Evolutionary conservation across 352 stramenopile species (phyloP).

Genomic region (Pythium angustatum): DNA sequence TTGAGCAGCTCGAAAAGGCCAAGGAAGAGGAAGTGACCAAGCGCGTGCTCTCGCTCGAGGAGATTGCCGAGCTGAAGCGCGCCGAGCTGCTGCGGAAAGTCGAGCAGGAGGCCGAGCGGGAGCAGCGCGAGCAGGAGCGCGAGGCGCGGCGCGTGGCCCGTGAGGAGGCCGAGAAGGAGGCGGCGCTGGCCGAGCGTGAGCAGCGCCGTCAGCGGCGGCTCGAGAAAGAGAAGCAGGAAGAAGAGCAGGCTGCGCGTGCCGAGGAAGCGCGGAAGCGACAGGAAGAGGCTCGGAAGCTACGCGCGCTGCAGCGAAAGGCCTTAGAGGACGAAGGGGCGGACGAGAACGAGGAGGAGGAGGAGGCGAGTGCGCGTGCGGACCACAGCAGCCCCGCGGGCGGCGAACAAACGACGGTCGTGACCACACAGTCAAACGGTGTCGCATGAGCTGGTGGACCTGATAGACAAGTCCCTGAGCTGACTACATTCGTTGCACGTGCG

Average conservation of each 20-base stretch:
- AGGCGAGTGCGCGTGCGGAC: not conserved
- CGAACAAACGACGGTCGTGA: not conserved
- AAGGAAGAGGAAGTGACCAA: constrained; percentile 56
- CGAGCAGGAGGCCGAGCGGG: constrained; percentile 62
- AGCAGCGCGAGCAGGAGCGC: constrained; percentile 50
- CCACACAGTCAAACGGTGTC: constrained; percentile 4
- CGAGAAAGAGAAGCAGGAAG: constrained; percentile 62
- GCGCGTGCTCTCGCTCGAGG: constrained; percentile 57
- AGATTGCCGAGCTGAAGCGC: constrained; percentile 71
- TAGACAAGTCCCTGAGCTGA: no score
- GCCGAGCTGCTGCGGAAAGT: constrained; percentile 69
- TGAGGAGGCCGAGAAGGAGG: constrained; percentile 61
- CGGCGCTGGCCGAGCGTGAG: constrained; percentile 52
- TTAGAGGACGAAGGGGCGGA: constrained; percentile 11
- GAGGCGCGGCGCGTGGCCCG: constrained; percentile 50
- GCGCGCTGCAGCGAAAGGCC: constrained; percentile 45
- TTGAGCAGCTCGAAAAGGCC: constrained; percentile 78
- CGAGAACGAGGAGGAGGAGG: constrained; percentile 15
- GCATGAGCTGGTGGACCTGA: no score
- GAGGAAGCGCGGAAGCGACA: constrained; percentile 38
- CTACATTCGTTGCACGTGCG: no score
- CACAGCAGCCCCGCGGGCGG: not conserved
- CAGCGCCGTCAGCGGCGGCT: constrained; percentile 53
- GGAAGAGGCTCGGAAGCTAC: constrained; percentile 37
- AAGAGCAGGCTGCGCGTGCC: constrained; percentile 29